Conservation (phyloP, 495 filamentous ascomycete species). For the Sporormia fimetaria region DNA sequence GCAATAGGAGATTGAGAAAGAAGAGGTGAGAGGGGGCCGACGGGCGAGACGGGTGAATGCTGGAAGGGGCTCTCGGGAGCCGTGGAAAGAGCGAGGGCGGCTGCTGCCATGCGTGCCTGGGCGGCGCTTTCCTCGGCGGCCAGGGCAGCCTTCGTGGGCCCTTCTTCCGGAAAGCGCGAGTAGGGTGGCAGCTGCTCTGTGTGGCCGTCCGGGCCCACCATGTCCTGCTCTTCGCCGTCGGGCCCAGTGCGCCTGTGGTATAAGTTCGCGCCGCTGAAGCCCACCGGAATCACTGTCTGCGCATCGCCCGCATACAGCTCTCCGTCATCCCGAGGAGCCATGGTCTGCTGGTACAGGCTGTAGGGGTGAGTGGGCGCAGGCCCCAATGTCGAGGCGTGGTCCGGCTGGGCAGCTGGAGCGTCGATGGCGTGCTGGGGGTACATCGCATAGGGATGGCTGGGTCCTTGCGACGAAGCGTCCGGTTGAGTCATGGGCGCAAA, state of each 20-base stretch:
- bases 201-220: slow-evolving; percentile 83
- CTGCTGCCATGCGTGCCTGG: slow-evolving; percentile 2
- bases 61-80: too few relatives aligned
- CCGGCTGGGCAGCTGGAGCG: too few relatives aligned
- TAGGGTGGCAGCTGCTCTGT: slow-evolving; percentile 86
- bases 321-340: slow-evolving; percentile 39
- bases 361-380: slow-evolving; percentile 53
- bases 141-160: slow-evolving; percentile 22
- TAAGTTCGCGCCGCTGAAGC: slow-evolving; percentile 54
- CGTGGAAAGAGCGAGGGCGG: slow-evolving; percentile 2
- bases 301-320: slow-evolving; percentile 33
- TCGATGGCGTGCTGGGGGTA: slow-evolving; percentile 32
- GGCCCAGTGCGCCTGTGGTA: slow-evolving; percentile 64
- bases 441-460: slow-evolving; percentile 36
- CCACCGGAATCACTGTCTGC: slow-evolving; percentile 48
- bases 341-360: slow-evolving; percentile 72
- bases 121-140: slow-evolving; percentile 12
- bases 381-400: slow-evolving; percentile 27
- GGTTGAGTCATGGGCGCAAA: slow-evolving; percentile 29
- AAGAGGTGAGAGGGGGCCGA: background rate
- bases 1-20: too few relatives aligned
- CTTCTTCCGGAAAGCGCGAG: slow-evolving; percentile 59
- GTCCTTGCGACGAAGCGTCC: slow-evolving; percentile 27
- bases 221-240: slow-evolving; percentile 76
- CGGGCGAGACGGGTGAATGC: slow-evolving; percentile 2